Base-by-base conservation (phyloP, 2,329 filamentous ascomycete species). In the Clarireedia homoeocarpa region DNA sequence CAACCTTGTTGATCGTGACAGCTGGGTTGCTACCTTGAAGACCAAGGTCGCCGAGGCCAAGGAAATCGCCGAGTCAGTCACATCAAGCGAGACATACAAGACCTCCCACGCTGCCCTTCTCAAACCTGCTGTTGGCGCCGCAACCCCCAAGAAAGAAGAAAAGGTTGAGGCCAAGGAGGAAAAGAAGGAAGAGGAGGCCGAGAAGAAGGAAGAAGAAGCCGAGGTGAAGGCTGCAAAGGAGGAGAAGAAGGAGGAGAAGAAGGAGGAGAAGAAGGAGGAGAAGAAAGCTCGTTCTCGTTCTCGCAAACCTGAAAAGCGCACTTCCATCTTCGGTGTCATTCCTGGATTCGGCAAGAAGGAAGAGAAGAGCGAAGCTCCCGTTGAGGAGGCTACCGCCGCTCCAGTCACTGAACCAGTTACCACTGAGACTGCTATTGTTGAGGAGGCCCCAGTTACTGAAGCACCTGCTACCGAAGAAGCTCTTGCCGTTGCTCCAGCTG, bases 21-120 rank as follows among this genome's bases (percentile, higher is more conserved):
- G 88, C 80, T 97, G 94, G 94, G 83, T 95, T 67, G 76, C 84
- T 61, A 87, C 91, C 69, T 73, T 96, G 65, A 91, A 94, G 82
- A 75, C 81, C 68, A 89, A 91, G 79, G 82, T 88, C 53, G 80
- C 84, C 51, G 90, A 95, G 76, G 91, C 90, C 68, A 95, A 94
- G 81, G 86, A 86, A 66, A 77, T 88, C 57, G 86, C 85, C 68
- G 78, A 88, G 62, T 80, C 80, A 55, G 81, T 96, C 66, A 81
- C 82, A 62, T 84, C 85, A 73, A 86, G 84, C 66, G 91, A 96
- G 74, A 82, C 83, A 58, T 99, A 96, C 85, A 96, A 96, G 84
- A 74, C 73, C 69, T 62, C 65, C 64, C 69, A 70, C 58, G 58
- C 62, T 58, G 17, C 56, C 52, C 48, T 66, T 60, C 72, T 68